Percentiles rank a stretch among this genome's conserved stretches.
phyloP scores from a whole-genome alignment of 2,329 filamentous ascomycete genomes.

The Colletotrichum acutatum region DNA sequence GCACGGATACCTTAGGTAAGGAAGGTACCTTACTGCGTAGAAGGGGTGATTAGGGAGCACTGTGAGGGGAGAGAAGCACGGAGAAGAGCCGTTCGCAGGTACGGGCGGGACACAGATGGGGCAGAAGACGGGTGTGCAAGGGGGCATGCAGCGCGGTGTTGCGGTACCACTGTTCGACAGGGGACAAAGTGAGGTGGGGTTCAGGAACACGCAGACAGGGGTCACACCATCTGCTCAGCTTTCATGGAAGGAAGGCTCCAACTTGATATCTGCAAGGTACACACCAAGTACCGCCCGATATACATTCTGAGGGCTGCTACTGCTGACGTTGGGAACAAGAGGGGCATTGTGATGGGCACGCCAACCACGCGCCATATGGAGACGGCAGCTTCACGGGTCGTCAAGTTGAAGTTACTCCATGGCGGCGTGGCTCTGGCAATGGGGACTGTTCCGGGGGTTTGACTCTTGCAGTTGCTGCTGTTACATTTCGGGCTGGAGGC shows the following conservation, averaged over 20 bases:
- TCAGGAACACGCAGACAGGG: neutral
- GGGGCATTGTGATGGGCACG: neutral
- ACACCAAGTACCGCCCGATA: neutral
- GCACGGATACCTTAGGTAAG: too few species aligned
- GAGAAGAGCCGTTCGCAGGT: conserved; percentile 13
- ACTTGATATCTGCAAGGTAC: neutral
- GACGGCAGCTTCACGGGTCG: neutral
- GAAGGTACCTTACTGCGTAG: too few species aligned
- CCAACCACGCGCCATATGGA: neutral
- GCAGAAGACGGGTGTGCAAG: conserved; percentile 24
- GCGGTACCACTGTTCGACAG: conserved; percentile 7
- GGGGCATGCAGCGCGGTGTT: conserved; percentile 24
- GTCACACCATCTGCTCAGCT: neutral
- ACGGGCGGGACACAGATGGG: neutral
- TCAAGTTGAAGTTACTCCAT: neutral
- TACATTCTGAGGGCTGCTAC: neutral
- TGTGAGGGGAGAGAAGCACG: neutral
- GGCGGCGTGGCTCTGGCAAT: neutral
- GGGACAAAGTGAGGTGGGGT: neutral
- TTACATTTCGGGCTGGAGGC: neutral
- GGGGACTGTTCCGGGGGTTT: neutral
- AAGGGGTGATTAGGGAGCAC: neutral
- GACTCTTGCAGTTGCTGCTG: conserved; percentile 11
- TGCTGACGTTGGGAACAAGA: neutral
- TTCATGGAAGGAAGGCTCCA: neutral